These are phyloP conservation scores for Beauveria sp. DNA, from an alignment of 2,329 filamentous ascomycete species.

Conservation along the genomic window DNA sequence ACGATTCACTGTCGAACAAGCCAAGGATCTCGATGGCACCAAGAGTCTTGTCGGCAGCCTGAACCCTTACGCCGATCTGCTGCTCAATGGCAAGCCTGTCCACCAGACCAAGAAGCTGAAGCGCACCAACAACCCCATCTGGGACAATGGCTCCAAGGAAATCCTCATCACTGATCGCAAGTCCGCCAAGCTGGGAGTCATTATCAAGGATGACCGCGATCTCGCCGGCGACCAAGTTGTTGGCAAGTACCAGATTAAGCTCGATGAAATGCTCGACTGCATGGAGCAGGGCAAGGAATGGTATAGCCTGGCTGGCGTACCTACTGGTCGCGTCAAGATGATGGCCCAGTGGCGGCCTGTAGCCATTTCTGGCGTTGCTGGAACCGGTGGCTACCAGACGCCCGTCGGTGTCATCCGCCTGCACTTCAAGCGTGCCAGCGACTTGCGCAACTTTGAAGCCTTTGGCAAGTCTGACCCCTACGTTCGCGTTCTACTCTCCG, in stretches of 20 bases:
- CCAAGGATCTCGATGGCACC: conserved; percentile 86
- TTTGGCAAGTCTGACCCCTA: conserved; percentile 98
- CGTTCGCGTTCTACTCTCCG: conserved; percentile 77
- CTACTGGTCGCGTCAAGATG: conserved; percentile 83
- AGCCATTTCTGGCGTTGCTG: conserved; percentile 69
- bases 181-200: conserved; percentile 79
- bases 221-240: conserved; percentile 74
- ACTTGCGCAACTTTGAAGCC: conserved; percentile 86
- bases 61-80: conserved; percentile 75
- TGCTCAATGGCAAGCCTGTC: conserved; percentile 88
- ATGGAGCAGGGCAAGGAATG: conserved; percentile 92
- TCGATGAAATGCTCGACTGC: conserved; percentile 86
- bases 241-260: conserved; percentile 89
- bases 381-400: conserved; percentile 82
- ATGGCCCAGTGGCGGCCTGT: conserved; percentile 94
- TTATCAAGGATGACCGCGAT: conserved; percentile 93
- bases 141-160: conserved; percentile 87
- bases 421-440: conserved; percentile 76
- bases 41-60: conserved; percentile 89
- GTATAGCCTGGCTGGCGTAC: conserved; percentile 79
- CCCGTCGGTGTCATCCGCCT: conserved; percentile 93
- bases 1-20: conserved; percentile 88
- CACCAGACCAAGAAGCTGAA: conserved; percentile 89
- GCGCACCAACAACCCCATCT: conserved; percentile 95
- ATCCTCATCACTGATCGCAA: conserved; percentile 91